phyloP scores from a whole-genome alignment of 371 early-diverging fungal genomes.

The Saksenaea oblongispora region DNA sequence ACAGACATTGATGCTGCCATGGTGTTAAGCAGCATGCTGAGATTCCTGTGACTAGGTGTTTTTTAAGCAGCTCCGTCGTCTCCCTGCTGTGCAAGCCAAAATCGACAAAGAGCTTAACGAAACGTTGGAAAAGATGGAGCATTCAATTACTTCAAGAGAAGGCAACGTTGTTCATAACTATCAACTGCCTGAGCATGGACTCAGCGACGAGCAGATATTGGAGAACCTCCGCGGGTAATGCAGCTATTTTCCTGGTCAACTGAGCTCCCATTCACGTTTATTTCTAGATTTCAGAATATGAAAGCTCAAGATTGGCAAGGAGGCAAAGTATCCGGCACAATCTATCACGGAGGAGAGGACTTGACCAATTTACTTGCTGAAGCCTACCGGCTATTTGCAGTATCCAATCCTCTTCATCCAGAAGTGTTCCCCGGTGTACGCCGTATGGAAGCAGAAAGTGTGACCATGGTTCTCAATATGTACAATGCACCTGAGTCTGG shows the following conservation, averaged over 20 bases:
- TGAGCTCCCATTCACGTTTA: constrained; percentile 8
- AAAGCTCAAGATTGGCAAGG: constrained; percentile 77
- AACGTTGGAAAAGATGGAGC: constrained; percentile 73
- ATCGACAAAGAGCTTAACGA: constrained; percentile 67
- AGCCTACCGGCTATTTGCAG: constrained; percentile 84
- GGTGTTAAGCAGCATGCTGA: not conserved
- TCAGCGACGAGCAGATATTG: constrained; percentile 61
- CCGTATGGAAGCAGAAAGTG: constrained; percentile 93
- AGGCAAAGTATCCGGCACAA: constrained; percentile 89
- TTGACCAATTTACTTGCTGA: constrained; percentile 73
- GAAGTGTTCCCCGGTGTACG: constrained; percentile 96
- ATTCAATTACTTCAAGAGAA: constrained; percentile 65
- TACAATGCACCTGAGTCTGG: constrained; percentile 79
- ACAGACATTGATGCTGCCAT: not conserved
- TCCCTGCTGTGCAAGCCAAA: constrained; percentile 59
- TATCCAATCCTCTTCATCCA: constrained; percentile 93
- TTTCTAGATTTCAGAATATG: constrained; percentile 40
- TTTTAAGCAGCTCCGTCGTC: constrained; percentile 58
- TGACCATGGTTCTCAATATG: constrained; percentile 86
- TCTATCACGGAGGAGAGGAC: constrained; percentile 90
- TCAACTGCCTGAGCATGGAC: constrained; percentile 65
- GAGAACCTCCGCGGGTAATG: constrained; percentile 58
- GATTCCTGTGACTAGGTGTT: constrained; percentile 33
- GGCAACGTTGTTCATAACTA: constrained; percentile 61
- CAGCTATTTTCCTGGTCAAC: not conserved